These are phyloP conservation scores for Ogataea chonburiensis DNA, from an alignment of 805 yeast genomes.

Conservation along the genomic window DNA sequence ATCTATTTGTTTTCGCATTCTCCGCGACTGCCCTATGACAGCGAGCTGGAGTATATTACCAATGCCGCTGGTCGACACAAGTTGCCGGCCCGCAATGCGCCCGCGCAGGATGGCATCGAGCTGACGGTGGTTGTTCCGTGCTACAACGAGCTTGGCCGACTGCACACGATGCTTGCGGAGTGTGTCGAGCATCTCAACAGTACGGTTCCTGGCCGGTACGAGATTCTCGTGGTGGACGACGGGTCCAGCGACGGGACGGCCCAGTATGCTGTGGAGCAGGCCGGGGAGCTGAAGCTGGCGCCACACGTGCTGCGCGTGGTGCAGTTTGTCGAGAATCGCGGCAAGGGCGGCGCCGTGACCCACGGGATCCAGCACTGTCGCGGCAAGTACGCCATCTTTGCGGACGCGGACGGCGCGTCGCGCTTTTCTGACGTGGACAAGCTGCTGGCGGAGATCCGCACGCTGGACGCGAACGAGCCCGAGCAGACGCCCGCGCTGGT, in stretches of 20 bases:
- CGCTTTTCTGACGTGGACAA: slow-evolving; percentile 65
- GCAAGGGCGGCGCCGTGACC: slow-evolving; percentile 95
- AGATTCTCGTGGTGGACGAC: slow-evolving; percentile 86
- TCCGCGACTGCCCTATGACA: slow-evolving; percentile 54
- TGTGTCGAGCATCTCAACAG: slow-evolving; percentile 52
- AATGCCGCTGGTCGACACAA: slow-evolving; percentile 33
- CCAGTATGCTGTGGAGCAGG: slow-evolving; percentile 65
- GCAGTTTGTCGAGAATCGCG: slow-evolving; percentile 73
- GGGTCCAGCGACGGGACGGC: slow-evolving; percentile 84
- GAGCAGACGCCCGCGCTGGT: slow-evolving; percentile 55
- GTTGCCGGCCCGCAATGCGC: slow-evolving; percentile 36
- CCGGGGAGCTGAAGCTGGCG: slow-evolving; percentile 44
- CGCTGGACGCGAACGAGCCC: slow-evolving; percentile 23
- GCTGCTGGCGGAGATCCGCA: slow-evolving; percentile 44
- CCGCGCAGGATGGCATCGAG: slow-evolving; percentile 42
- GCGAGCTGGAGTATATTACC: slow-evolving; percentile 56
- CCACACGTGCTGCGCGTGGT: slow-evolving; percentile 70
- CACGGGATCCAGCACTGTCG: slow-evolving; percentile 80
- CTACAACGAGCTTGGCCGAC: slow-evolving; percentile 77
- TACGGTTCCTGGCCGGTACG: slow-evolving; percentile 46
- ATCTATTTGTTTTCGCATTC: slow-evolving; percentile 55
- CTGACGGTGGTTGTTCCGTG: slow-evolving; percentile 90
- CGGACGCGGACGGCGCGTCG: slow-evolving; percentile 98
- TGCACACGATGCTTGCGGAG: slow-evolving; percentile 71
- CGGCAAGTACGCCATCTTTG: slow-evolving; percentile 78